These are phyloP conservation scores for Fusarium circinatum DNA, from an alignment of 2,329 filamentous ascomycete species.

Conservation along the genomic window DNA sequence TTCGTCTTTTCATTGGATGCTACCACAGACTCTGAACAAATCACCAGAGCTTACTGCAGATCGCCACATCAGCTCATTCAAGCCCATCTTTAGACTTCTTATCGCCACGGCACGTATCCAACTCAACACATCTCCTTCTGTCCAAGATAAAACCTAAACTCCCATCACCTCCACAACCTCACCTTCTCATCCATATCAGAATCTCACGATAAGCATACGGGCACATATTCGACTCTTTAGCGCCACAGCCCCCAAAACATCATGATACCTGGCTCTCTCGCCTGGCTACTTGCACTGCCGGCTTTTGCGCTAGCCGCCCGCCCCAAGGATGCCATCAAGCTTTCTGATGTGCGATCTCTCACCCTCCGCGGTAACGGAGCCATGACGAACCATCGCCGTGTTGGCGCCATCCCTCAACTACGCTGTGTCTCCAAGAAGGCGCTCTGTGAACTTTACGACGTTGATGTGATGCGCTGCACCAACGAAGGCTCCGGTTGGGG, in stretches of 20 bases:
- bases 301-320: conserved; percentile 42
- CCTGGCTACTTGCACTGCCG: conserved; percentile 40
- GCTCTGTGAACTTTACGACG: conserved; percentile 74
- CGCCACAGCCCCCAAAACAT: conserved; percentile 12
- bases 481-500: conserved; percentile 87
- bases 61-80: conserved; percentile 22
- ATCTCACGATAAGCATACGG: background rate
- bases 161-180: background rate
- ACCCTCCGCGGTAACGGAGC: conserved; percentile 75
- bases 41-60: conserved; percentile 5
- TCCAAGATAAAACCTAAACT: background rate
- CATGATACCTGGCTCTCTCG: conserved; percentile 45
- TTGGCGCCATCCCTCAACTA: conserved; percentile 80
- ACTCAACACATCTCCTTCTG: background rate
- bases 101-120: conserved; percentile 28
- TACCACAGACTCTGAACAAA: conserved; percentile 6
- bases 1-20: conserved; percentile 17
- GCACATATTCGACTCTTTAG: conserved; percentile 4
- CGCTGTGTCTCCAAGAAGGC: conserved; percentile 75
- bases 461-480: conserved; percentile 88
- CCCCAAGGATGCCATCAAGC: conserved; percentile 64
- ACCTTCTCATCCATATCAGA: background rate
- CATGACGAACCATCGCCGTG: conserved; percentile 79
- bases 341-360: conserved; percentile 75
- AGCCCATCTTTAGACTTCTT: conserved; percentile 14